These are phyloP conservation scores for Trichosporon sp. DNA, from an alignment of 1,284 basidiomycete genomes.

Conservation along the genomic window DNA sequence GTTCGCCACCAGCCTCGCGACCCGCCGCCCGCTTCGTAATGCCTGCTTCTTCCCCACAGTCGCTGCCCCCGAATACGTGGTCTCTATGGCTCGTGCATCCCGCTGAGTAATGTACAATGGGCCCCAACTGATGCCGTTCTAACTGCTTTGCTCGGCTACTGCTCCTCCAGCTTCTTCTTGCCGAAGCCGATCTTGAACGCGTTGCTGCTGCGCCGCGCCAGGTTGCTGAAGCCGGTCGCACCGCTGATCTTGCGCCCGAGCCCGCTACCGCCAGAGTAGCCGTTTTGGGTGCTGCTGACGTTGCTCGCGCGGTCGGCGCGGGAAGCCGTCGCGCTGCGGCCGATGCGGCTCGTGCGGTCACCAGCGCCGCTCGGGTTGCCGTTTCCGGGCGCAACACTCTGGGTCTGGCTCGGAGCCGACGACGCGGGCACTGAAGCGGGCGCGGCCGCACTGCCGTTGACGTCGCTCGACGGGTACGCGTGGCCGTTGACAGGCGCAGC, in stretches of 20 bases:
- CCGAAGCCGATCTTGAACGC: constrained; percentile 44
- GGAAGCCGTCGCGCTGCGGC: neutral
- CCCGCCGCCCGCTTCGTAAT: neutral
- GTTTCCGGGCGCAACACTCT: neutral
- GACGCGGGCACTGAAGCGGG: neutral
- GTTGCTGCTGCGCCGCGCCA: constrained; percentile 38
- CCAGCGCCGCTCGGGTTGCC: neutral
- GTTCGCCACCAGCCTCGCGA: no score
- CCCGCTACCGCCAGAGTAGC: constrained; percentile 11
- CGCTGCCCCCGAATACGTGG: neutral
- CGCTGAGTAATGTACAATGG: neutral
- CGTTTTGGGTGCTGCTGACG: constrained; percentile 6
- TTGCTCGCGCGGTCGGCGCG: neutral
- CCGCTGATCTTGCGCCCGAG: constrained; percentile 17
- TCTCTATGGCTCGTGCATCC: constrained; percentile 5
- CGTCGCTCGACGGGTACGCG: neutral
- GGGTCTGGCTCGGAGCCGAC: neutral
- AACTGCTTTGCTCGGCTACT: constrained; percentile 5
- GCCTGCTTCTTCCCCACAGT: neutral
- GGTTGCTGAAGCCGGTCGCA: constrained; percentile 25
- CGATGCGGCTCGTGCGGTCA: neutral
- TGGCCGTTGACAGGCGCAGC: neutral
- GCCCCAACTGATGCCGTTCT: neutral
- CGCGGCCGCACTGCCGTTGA: neutral
- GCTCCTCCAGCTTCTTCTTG: constrained; percentile 39